Conservation (phyloP, 176 grass and related monocot species). For the Avena insularis region DNA sequence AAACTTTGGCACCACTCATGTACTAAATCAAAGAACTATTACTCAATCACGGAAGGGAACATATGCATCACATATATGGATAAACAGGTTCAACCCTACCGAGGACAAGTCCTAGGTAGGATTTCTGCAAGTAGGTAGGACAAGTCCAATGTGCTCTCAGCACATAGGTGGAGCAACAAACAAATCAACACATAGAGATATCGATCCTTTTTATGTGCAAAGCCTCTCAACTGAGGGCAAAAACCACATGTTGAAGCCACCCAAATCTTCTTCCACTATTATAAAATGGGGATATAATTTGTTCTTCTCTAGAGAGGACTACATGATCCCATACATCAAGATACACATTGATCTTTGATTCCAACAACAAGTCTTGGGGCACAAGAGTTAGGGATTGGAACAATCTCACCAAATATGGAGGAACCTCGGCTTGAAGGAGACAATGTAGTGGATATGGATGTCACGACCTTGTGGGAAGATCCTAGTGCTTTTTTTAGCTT, state of each 20-base stretch:
- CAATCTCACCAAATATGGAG: background rate
- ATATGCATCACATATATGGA: too few relatives aligned
- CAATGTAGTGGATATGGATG: background rate
- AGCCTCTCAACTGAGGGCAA: background rate
- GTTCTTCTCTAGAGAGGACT: background rate
- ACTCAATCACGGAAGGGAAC: too few relatives aligned
- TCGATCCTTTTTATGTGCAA: background rate
- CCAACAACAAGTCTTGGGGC: background rate
- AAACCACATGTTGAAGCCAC: background rate
- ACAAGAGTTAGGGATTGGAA: background rate
- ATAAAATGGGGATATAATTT: background rate
- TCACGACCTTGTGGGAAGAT: background rate
- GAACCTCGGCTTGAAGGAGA: background rate
- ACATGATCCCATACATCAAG: background rate
- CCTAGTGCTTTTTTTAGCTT: too few relatives aligned
- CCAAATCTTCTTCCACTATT: background rate
- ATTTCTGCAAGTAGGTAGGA: too few relatives aligned
- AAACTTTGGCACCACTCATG: too few relatives aligned
- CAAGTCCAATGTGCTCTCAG: too few relatives aligned
- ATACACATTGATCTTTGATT: background rate
- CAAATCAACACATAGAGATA: background rate
- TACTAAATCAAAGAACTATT: too few relatives aligned
- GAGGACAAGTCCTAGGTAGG: too few relatives aligned
- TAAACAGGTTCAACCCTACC: too few relatives aligned
- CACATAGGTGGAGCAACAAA: too few relatives aligned